phyloP scores from a whole-genome alignment of 2,329 filamentous ascomycete genomes.

The Fusarium solani-melongenae region DNA sequence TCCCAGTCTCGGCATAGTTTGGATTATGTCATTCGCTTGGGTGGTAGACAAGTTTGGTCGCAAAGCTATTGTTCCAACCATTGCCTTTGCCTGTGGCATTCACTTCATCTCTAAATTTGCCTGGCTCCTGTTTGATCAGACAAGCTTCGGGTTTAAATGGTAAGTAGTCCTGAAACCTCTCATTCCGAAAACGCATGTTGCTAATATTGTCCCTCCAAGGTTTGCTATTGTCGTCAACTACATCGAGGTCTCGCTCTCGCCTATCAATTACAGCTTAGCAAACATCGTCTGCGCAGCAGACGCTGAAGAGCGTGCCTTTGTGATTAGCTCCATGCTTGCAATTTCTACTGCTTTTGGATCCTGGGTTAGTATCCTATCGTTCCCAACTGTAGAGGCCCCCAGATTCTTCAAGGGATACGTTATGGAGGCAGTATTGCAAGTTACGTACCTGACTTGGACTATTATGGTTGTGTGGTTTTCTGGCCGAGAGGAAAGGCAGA shows the following conservation, averaged over 20 bases:
- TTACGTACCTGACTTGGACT: conserved; percentile 20
- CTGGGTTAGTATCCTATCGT: conserved; percentile 49
- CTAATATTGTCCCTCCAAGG: not conserved
- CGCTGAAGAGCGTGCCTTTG: conserved; percentile 2
- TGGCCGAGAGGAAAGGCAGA: not conserved
- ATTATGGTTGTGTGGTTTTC: conserved; percentile 11
- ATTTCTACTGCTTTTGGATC: conserved; percentile 52
- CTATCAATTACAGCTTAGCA: conserved; percentile 5
- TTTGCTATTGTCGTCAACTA: not conserved
- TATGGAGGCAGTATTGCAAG: conserved; percentile 19
- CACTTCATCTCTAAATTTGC: conserved; percentile 6
- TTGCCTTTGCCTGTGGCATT: not conserved
- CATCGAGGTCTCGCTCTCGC: conserved; percentile 2
- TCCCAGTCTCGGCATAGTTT: not conserved
- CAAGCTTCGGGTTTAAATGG: not conserved
- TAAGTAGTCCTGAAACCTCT: not conserved
- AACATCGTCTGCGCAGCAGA: conserved; percentile 1
- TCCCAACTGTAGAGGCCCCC: conserved; percentile 46
- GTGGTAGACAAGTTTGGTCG: not conserved
- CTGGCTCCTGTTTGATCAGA: conserved; percentile 1
- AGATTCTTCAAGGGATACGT: conserved; percentile 44
- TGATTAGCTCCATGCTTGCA: conserved; percentile 50
- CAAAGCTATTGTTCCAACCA: not conserved
- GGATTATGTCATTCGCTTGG: not conserved
- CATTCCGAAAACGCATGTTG: not conserved